These are phyloP conservation scores for Capronia americana DNA, from an alignment of 2,329 filamentous ascomycete species.

Conservation along the genomic window DNA sequence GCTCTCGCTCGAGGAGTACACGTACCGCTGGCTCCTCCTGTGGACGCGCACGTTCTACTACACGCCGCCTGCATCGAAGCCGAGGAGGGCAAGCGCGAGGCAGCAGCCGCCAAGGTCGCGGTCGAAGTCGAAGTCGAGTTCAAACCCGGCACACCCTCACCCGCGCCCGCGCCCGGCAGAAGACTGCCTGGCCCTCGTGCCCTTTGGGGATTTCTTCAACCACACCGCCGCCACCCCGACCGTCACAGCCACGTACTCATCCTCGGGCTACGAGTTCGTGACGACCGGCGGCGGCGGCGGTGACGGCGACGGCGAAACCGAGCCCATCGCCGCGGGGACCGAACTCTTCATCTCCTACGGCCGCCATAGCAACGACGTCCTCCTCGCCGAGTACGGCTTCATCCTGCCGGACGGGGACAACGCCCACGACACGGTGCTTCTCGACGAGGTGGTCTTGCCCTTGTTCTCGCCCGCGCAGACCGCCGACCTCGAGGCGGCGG, in stretches of 20 bases:
- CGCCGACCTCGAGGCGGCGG: conserved; percentile 2
- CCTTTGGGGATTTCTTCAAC: conserved; percentile 57
- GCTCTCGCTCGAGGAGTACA: conserved; percentile 9
- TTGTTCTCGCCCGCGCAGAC: conserved; percentile 14
- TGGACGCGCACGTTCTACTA: conserved; percentile 68
- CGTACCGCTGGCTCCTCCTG: conserved; percentile 66
- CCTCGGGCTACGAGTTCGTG: conserved; percentile 17
- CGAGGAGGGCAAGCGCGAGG: conserved; percentile 36
- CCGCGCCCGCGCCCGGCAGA: conserved; percentile 43
- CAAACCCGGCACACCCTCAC: neutral
- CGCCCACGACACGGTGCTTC: conserved; percentile 8
- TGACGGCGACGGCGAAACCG: too few relatives aligned
- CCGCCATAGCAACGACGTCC: conserved; percentile 29
- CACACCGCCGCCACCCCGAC: conserved; percentile 45
- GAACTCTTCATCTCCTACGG: conserved; percentile 32
- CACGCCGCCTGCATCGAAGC: conserved; percentile 50
- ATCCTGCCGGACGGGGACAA: conserved; percentile 18
- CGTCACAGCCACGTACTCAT: conserved; percentile 31
- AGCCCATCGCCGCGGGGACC: conserved; percentile 5
- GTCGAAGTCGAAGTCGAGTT: neutral
- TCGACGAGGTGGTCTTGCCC: conserved; percentile 24
- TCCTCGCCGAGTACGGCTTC: conserved; percentile 32
- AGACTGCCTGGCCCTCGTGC: conserved; percentile 55
- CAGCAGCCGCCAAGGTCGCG: conserved; percentile 16
- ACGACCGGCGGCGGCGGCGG: neutral